A percentile compares a stretch with the other conserved stretches of the same genome.
Evolutionary conservation across 2,329 filamentous ascomycete species (phyloP).

Genomic region (Hymenoscyphus infarciens): DNA sequence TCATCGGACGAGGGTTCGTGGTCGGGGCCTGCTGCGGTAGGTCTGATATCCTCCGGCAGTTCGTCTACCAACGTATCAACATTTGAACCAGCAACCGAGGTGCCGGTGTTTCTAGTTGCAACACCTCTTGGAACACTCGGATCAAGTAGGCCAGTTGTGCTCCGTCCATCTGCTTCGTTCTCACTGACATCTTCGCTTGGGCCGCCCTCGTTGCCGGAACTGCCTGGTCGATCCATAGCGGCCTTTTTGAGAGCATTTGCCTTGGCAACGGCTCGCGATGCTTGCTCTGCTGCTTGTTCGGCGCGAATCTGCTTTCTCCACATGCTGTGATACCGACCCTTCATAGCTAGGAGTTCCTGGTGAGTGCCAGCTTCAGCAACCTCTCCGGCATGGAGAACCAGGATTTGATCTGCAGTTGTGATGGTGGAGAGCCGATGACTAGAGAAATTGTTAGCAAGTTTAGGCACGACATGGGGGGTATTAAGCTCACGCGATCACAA

Average conservation of each 20-base stretch:
- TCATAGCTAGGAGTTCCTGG: slow-evolving; percentile 65
- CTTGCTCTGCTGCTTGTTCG: slow-evolving; percentile 64
- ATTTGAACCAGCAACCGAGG: slow-evolving; percentile 20
- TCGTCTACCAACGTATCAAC: slow-evolving; percentile 10
- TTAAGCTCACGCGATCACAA: slow-evolving; percentile 78
- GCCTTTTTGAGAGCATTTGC: slow-evolving; percentile 32
- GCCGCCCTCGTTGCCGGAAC: slow-evolving; percentile 28
- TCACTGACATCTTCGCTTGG: slow-evolving; percentile 32
- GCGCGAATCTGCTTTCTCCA: slow-evolving; percentile 86
- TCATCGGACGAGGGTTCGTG: neutral
- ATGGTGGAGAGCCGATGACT: slow-evolving; percentile 75
- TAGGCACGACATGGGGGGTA: slow-evolving; percentile 61
- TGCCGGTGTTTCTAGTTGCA: slow-evolving; percentile 13
- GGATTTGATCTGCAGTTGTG: slow-evolving; percentile 84
- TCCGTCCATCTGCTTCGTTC: slow-evolving; percentile 26
- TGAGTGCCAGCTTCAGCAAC: slow-evolving; percentile 79
- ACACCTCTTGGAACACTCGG: slow-evolving; percentile 6
- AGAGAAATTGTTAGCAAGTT: slow-evolving; percentile 70
- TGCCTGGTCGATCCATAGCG: slow-evolving; percentile 29
- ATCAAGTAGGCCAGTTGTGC: slow-evolving; percentile 14
- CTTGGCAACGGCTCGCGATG: slow-evolving; percentile 35
- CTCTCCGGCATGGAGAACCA: slow-evolving; percentile 74
- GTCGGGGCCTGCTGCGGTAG: neutral
- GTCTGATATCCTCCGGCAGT: neutral
- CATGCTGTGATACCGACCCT: slow-evolving; percentile 74